Conservation (phyloP, 2,329 filamentous ascomycete species). For the Chalaropsis ovoidea region DNA sequence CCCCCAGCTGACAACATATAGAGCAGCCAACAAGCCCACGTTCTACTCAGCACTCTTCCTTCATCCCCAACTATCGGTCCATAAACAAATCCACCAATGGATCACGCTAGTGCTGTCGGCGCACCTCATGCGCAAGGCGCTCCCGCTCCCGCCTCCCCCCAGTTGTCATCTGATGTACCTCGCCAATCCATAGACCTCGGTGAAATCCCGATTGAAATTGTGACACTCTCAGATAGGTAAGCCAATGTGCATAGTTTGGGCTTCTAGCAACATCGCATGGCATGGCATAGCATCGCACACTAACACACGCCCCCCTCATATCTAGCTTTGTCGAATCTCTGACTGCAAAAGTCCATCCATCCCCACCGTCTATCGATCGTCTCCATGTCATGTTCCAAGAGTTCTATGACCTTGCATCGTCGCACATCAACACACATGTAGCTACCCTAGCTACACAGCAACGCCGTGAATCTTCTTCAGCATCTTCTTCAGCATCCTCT, state of each 20-base stretch:
- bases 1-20: constrained; percentile 10
- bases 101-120: neutral
- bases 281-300: constrained; percentile 13
- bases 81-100: neutral
- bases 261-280: neutral
- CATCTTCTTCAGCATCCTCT: constrained; percentile 44
- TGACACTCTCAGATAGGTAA: constrained; percentile 78
- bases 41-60: neutral
- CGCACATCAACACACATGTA: constrained; percentile 79
- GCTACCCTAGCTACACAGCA: constrained; percentile 65
- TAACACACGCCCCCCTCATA: constrained; percentile 24
- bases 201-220: constrained; percentile 85
- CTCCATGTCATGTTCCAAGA: constrained; percentile 86
- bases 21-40: neutral
- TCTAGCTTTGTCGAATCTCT: constrained; percentile 84
- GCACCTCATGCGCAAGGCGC: neutral
- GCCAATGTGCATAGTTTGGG: constrained; percentile 8
- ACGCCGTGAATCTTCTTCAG: constrained; percentile 52
- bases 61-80: neutral
- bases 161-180: constrained; percentile 38
- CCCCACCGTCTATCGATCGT: constrained; percentile 71
- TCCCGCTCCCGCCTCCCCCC: neutral
- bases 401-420: constrained; percentile 73
- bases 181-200: constrained; percentile 62
- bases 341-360: constrained; percentile 73